Conservation (phyloP, 345 rosid genomes). For the Eucalyptus tenuipes region DNA sequence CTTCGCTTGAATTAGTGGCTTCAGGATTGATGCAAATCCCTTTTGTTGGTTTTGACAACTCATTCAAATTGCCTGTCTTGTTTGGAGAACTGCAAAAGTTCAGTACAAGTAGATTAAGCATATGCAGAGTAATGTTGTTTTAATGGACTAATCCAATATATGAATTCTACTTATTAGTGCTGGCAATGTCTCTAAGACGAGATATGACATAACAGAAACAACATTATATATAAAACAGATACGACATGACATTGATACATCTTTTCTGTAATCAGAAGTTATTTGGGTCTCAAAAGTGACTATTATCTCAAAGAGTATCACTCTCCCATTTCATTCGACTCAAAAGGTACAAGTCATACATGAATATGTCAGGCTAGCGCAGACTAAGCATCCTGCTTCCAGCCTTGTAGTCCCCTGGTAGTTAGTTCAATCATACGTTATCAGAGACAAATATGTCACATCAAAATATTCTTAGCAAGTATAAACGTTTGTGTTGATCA, state of each 20-base stretch:
- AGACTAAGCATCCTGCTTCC: background rate
- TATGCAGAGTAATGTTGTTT: background rate
- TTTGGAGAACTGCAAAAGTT: background rate
- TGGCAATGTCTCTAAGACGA: background rate
- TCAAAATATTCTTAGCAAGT: background rate
- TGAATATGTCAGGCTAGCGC: background rate
- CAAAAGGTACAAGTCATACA: background rate
- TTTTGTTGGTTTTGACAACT: background rate
- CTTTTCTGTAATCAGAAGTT: background rate
- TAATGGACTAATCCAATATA: background rate
- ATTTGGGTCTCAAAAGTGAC: background rate
- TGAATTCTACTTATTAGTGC: background rate
- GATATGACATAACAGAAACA: background rate
- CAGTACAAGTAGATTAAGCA: background rate
- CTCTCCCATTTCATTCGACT: background rate
- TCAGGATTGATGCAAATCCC: background rate
- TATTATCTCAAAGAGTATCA: background rate
- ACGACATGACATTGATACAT: background rate
- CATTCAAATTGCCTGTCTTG: background rate
- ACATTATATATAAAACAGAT: background rate
- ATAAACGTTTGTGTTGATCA: background rate
- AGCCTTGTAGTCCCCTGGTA: background rate
- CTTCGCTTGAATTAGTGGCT: constrained; percentile 8
- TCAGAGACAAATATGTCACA: background rate
- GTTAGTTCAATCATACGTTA: background rate